Evolutionary conservation across 1,284 basidiomycete genomes (phyloP), one percentile per base, ranked within the genome.

Genomic region (Rhodotorula sp.): DNA sequence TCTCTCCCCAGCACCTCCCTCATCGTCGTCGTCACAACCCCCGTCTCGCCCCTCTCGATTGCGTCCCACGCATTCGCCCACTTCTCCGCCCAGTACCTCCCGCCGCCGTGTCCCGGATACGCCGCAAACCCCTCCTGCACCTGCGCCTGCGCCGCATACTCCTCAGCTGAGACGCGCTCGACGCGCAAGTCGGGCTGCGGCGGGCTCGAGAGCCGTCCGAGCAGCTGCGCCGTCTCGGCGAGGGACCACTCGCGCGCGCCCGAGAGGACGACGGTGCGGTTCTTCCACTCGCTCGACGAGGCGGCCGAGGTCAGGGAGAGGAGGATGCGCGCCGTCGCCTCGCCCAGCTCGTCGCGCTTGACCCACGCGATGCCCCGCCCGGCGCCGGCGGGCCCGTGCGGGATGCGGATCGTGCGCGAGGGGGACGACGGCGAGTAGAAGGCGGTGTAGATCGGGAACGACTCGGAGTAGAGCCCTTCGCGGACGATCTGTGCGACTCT

Each of bases 391-490:
- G 34, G 34, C 34, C 3, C 60, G 60, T 61, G 60, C 41, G 60
- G 60, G 60, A 61, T 61, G 23, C 41, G 34, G 60, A 61, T 61
- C 13, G 48, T 9, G 12, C 19, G 3, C 17, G 19, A 14, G 41
- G 50, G 41, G 13, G 34, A 25, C 41, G 60, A 53, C 0, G n/a
- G 49, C 12, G 19, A 17, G 50, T 52, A 61, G 50, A 61, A 61
- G 50, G 49, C 49, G 23, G 60, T 61, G 60, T 61, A 61, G n/a
- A 61, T 52, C 23, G 49, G 49, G 19, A 23, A 25, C 4, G 49
- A 52, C 60, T 61, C 61, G 44, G 61, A 16, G 61, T 63, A 63
- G 52, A 63, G 23, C 4, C 61, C 61, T 23, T 63, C 61, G 50
- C 61, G 61, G 50, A 63, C 19, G 52, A 63, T 46, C 61, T 63